Base-by-base conservation (phyloP, 179 eudicot species). In the Patellifolia procumbens region DNA sequence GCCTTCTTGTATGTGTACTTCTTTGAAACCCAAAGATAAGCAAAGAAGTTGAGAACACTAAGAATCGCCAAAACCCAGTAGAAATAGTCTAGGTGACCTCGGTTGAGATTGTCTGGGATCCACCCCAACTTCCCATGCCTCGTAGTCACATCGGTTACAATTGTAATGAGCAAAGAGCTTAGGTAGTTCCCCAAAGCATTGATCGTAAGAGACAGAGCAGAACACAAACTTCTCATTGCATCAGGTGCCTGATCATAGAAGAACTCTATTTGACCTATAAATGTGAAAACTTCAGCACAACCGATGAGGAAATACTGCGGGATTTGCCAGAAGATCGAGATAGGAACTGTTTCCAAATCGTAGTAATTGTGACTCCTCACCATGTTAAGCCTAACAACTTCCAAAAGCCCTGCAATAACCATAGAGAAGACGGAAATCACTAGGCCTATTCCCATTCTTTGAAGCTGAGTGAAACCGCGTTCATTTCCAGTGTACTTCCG, bases 391-490 rank as follows among this genome's bases (percentile, higher is more conserved):
- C 97, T 74, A 2, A 62, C 74, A 12, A 89, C 86, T 76, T 92
- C 95, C 42, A 92, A 15, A 4, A 78, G 8, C 0, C 91, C 92
- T 0, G 95, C 92, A 11, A 78, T 75, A 28, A 86, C 24, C 97
- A 92, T 91, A 24, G 92, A 68, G 58, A 90, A 73, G 53, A 90
- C 76, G 0, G 91, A 91, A 32, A 92, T 83, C 11, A 81, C 73
- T 0, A 92, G 83, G 13, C 95, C 97, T n/a, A 92, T 89, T 0
- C 87, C 92, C 86, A 90, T 92, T n/a, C 91, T 68, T 31, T 90
- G 95, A 42, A 92, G 91, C 68, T 82, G 89, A 5, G 92, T 86
- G 80, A 89, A 92, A 0, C 97, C 97, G 0, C 87, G 77, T 61
- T 86, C 84, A 34, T 84, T 79, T 35, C 89, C 88, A 0, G 95